phyloP scores from a whole-genome alignment of 2,329 filamentous ascomycete species.

The Aspergillus eucalypticola region DNA sequence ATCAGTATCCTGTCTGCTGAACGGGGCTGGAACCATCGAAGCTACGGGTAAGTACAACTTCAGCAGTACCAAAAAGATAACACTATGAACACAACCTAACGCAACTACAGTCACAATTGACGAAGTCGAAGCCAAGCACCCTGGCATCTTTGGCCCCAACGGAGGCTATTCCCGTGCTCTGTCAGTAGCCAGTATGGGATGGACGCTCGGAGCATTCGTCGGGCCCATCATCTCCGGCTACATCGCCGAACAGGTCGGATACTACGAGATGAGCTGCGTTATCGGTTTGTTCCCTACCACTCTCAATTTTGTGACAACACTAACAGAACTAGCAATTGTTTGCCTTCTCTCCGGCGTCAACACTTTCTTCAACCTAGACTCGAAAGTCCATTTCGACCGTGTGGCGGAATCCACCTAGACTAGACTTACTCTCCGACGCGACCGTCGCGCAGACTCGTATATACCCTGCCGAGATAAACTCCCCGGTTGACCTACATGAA shows the following conservation, averaged over 20 bases:
- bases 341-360: conserved; percentile 18
- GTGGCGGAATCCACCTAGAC: background rate
- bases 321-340: conserved; percentile 16
- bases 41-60: conserved; percentile 27
- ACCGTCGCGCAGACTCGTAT: too few species aligned
- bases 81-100: background rate
- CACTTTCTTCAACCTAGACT: conserved; percentile 7
- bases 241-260: conserved; percentile 23
- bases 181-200: conserved; percentile 28
- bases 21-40: conserved; percentile 32
- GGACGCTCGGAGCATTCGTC: conserved; percentile 26
- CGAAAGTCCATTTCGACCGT: conserved; percentile 8
- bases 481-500: background rate
- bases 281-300: conserved; percentile 17
- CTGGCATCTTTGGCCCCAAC: conserved; percentile 29
- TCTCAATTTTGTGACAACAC: background rate
- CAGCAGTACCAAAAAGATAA: too few species aligned
- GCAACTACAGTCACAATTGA: conserved; percentile 20
- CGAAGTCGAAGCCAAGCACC: conserved; percentile 21
- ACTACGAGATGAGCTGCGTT: conserved; percentile 24
- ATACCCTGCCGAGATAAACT: too few species aligned
- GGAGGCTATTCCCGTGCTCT: conserved; percentile 29
- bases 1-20: conserved; percentile 25
- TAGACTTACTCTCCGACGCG: background rate
- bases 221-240: conserved; percentile 25